Percentiles rank a stretch among this genome's conserved stretches.
These are phyloP conservation scores for Atalantia buxifolia DNA, from an alignment of 345 rosid species.

Conservation along the genomic window DNA sequence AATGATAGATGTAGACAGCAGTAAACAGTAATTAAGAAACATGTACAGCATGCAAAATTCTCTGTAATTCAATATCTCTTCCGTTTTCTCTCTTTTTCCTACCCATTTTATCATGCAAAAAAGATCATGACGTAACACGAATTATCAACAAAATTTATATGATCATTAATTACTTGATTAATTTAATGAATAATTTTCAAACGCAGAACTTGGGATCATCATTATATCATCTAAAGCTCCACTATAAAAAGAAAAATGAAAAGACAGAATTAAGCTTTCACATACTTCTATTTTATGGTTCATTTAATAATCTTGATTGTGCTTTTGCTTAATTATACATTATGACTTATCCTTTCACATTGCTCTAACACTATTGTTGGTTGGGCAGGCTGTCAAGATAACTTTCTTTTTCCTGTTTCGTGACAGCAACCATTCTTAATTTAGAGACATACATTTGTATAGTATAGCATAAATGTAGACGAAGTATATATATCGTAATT, in stretches of 20 bases:
- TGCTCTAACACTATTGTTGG: slow-evolving; percentile 1
- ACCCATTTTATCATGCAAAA: neutral
- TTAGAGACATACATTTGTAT: too few relatives aligned
- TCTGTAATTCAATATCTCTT: neutral
- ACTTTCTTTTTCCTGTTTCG: neutral
- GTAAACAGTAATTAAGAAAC: neutral
- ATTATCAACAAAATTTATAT: neutral
- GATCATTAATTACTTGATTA: neutral
- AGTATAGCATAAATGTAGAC: too few relatives aligned
- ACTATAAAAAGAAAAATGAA: too few relatives aligned
- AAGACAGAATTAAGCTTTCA: neutral
- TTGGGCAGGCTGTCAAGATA: neutral
- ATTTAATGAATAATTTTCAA: neutral
- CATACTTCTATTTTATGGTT: neutral
- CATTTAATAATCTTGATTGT: neutral
- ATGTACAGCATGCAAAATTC: neutral
- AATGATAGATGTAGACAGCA: neutral
- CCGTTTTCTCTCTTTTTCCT: neutral
- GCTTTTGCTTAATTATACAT: neutral
- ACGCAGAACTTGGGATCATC: neutral
- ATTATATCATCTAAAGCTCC: neutral
- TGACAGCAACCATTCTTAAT: neutral
- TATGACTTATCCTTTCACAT: neutral
- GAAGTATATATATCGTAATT: too few relatives aligned
- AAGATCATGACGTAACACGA: neutral